Percentiles rank a stretch among this genome's conserved stretches.
Evolutionary conservation across 2,329 filamentous ascomycete genomes (phyloP).

Genomic region (Hyphodiscus sp.): DNA sequence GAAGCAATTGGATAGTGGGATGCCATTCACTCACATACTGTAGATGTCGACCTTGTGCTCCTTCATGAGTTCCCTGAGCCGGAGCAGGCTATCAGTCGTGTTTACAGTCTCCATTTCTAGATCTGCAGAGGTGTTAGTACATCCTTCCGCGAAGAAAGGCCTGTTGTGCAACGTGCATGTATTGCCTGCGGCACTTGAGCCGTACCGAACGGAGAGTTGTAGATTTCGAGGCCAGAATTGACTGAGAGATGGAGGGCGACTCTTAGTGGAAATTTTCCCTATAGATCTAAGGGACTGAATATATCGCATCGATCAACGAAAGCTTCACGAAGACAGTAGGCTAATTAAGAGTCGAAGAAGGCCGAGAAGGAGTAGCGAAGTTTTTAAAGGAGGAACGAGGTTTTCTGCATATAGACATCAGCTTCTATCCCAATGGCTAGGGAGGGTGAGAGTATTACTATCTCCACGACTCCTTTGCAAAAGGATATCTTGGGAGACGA

Average conservation of each 20-base stretch:
- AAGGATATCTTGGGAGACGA: background rate
- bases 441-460: background rate
- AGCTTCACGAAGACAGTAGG: background rate
- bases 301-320: slow-evolving; percentile 20
- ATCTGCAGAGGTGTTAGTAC: slow-evolving; percentile 5
- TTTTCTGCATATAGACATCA: background rate
- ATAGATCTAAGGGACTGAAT: slow-evolving; percentile 17
- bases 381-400: background rate
- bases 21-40: slow-evolving; percentile 50
- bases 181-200: slow-evolving; percentile 11
- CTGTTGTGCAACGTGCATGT: slow-evolving; percentile 1
- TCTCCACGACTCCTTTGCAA: background rate
- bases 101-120: slow-evolving; percentile 67
- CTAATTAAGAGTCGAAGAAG: background rate
- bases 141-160: background rate
- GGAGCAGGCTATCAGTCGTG: slow-evolving; percentile 68
- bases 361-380: background rate
- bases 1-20: slow-evolving; percentile 13
- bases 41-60: slow-evolving; percentile 85
- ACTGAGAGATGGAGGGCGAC: slow-evolving; percentile 1
- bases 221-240: slow-evolving; percentile 13
- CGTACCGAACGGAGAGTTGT: slow-evolving; percentile 21
- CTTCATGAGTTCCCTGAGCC: slow-evolving; percentile 80
- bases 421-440: background rate
- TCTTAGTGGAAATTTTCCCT: slow-evolving; percentile 14